These are phyloP conservation scores for Aspergillus campestris DNA, from an alignment of 495 filamentous ascomycete species.

Conservation along the genomic window DNA sequence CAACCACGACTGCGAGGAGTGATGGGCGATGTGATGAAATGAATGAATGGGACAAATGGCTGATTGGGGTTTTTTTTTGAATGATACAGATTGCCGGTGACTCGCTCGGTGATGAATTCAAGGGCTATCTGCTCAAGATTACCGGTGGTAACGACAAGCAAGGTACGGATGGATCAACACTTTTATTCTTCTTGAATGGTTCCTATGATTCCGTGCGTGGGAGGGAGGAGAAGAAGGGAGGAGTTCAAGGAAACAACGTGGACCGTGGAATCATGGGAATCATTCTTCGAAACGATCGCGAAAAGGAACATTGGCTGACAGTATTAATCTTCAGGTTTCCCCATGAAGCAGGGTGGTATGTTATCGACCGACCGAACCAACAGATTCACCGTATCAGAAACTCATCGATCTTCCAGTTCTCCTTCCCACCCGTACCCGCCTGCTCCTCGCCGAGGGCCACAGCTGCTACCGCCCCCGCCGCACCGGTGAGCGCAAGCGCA, in stretches of 20 bases:
- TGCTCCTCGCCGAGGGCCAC: constrained; percentile 80
- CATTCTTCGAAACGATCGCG: neutral
- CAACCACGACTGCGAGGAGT: constrained; percentile 1
- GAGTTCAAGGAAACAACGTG: neutral
- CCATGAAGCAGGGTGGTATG: constrained; percentile 97
- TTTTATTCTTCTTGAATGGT: neutral
- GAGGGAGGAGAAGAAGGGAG: neutral
- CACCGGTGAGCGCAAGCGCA: constrained; percentile 96
- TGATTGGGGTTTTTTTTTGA: constrained; percentile 29
- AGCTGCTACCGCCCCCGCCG: constrained; percentile 96
- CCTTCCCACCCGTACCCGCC: constrained; percentile 94
- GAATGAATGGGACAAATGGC: constrained; percentile 19
- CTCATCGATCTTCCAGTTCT: constrained; percentile 43
- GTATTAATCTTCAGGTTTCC: constrained; percentile 54
- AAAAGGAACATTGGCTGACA: constrained; percentile 19
- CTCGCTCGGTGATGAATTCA: constrained; percentile 94
- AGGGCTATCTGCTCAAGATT: constrained; percentile 85
- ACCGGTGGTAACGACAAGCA: constrained; percentile 99
- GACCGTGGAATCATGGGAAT: neutral
- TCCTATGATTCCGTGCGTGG: neutral
- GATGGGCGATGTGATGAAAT: constrained; percentile 8
- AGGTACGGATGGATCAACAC: constrained; percentile 35
- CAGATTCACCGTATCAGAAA: constrained; percentile 8
- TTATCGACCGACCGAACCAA: constrained; percentile 16
- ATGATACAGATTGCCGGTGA: constrained; percentile 56